A percentile compares a stretch with the other conserved stretches of the same genome.
phyloP scores from a whole-genome alignment of 2,329 filamentous ascomycete genomes.

The Nannizziopsis barbatae region DNA sequence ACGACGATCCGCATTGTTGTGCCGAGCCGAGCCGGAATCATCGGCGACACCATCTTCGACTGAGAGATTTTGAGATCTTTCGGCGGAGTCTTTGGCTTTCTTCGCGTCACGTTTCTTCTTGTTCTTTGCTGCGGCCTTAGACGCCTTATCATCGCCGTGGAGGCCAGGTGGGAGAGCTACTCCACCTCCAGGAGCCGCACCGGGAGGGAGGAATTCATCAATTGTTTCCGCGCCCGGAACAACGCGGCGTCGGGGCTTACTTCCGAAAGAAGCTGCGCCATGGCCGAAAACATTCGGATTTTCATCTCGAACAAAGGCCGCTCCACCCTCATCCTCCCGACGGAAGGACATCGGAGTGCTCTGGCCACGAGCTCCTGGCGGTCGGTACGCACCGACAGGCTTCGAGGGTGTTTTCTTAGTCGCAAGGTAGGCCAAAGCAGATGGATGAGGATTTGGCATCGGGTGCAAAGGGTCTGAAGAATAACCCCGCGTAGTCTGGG shows the following conservation, averaged over 20 bases:
- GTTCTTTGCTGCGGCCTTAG: conserved; percentile 82
- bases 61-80: conserved; percentile 37
- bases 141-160: conserved; percentile 58
- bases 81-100: conserved; percentile 68
- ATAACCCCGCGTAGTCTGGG: conserved; percentile 52
- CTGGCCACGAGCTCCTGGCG: conserved; percentile 81
- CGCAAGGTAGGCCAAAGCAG: conserved; percentile 68
- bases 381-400: conserved; percentile 91
- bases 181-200: conserved; percentile 55
- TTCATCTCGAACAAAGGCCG: conserved; percentile 73
- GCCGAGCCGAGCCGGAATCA: neutral
- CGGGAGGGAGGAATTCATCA: conserved; percentile 53
- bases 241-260: conserved; percentile 55
- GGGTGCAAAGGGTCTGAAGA: conserved; percentile 59
- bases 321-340: conserved; percentile 91
- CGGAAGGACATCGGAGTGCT: conserved; percentile 89
- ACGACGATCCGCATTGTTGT: conserved; percentile 53
- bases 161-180: conserved; percentile 55
- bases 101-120: conserved; percentile 97
- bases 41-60: conserved; percentile 27
- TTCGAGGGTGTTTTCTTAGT: conserved; percentile 92
- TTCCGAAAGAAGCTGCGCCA: conserved; percentile 63
- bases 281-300: conserved; percentile 44
- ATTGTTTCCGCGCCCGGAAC: conserved; percentile 77
- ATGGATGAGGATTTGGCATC: conserved; percentile 67